Percentiles rank a stretch among this genome's conserved stretches.
Conservation (phyloP, 2,329 filamentous ascomycete species). For the Exophiala viscosa region DNA sequence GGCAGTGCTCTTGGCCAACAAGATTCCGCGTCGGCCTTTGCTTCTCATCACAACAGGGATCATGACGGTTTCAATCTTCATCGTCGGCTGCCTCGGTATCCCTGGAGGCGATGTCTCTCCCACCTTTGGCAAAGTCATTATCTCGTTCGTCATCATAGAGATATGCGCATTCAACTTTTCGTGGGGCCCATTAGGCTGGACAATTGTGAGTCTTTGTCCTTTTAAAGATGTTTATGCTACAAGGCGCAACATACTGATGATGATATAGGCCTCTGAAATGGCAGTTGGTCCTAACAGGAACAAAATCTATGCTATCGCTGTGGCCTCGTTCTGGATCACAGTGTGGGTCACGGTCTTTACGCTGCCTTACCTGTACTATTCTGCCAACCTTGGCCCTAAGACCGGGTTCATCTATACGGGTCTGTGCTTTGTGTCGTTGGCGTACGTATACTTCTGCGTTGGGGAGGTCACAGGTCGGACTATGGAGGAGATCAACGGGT, state of each 20-base stretch:
- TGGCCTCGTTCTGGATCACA: conserved; percentile 39
- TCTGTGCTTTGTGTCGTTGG: conserved; percentile 29
- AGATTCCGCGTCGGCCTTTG: conserved; percentile 1
- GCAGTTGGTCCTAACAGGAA: conserved; percentile 48
- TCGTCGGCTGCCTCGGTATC: conserved; percentile 10
- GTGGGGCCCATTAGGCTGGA: conserved; percentile 42
- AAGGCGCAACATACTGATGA: background rate
- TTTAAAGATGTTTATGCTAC: background rate
- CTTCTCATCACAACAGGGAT: conserved; percentile 13
- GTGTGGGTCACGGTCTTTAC: conserved; percentile 36
- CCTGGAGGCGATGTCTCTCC: background rate
- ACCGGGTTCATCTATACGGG: conserved; percentile 36
- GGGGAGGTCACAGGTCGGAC: conserved; percentile 32
- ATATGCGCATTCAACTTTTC: conserved; percentile 42
- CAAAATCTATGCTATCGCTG: conserved; percentile 44
- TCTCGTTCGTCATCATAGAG: conserved; percentile 12
- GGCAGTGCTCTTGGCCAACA: conserved; percentile 8
- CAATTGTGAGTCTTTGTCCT: conserved; percentile 35
- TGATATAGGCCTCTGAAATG: conserved; percentile 35
- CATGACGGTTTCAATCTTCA: conserved; percentile 9
- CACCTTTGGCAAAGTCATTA: conserved; percentile 9
- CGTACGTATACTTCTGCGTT: conserved; percentile 40
- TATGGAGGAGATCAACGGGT: conserved; percentile 26
- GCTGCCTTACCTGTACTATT: conserved; percentile 36
- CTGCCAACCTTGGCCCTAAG: conserved; percentile 34